Conservation (phyloP, 306 rosid genomes). For the Albizia julibrissin region DNA sequence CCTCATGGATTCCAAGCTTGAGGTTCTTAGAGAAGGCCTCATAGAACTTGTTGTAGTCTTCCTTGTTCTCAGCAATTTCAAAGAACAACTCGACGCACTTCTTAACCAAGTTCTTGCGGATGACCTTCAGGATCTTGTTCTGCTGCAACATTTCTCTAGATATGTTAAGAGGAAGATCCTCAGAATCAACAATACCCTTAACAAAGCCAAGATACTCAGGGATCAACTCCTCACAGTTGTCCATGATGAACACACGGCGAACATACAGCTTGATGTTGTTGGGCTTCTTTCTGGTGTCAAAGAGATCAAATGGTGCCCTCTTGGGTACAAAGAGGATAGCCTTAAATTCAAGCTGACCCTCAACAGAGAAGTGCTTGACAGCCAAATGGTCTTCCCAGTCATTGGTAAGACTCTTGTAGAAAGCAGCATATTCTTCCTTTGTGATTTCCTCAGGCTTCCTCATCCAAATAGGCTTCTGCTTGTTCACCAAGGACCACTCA, state of each 20-base stretch:
- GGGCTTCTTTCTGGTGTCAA: slow-evolving; percentile 92
- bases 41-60: slow-evolving; percentile 85
- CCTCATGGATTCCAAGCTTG: slow-evolving; percentile 87
- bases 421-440: slow-evolving; percentile 89
- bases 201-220: slow-evolving; percentile 89
- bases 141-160: slow-evolving; percentile 90
- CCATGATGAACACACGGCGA: slow-evolving; percentile 90
- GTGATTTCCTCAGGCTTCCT: slow-evolving; percentile 92
- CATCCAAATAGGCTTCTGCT: slow-evolving; percentile 97
- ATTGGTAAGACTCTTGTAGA: slow-evolving; percentile 89
- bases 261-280: slow-evolving; percentile 89
- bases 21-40: slow-evolving; percentile 91
- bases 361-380: slow-evolving; percentile 94
- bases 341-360: slow-evolving; percentile 92
- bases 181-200: slow-evolving; percentile 94
- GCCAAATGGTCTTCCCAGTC: slow-evolving; percentile 96
- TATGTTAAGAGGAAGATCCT: slow-evolving; percentile 91
- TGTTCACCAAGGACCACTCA: slow-evolving; percentile 93
- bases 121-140: slow-evolving; percentile 90
- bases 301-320: slow-evolving; percentile 94
- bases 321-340: slow-evolving; percentile 88
- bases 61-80: slow-evolving; percentile 95
- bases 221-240: slow-evolving; percentile 94
- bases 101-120: slow-evolving; percentile 87
- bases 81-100: slow-evolving; percentile 83